A percentile compares a stretch with the other conserved stretches of the same genome.
phyloP scores from a whole-genome alignment of 2,329 filamentous ascomycete species.

The Cordyceps cicadae region DNA sequence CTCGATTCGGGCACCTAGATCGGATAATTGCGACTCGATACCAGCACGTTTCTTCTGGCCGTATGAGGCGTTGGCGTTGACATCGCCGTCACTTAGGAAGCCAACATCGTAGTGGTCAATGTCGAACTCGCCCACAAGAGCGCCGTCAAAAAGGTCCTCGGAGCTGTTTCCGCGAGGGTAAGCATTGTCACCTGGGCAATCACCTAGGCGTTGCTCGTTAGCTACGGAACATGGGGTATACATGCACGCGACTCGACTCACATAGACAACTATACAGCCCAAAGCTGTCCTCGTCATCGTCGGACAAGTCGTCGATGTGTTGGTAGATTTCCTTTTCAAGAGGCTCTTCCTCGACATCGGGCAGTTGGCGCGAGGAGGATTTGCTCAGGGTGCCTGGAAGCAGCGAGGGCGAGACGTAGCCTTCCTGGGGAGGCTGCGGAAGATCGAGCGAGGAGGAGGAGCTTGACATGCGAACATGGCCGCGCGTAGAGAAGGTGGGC shows the following conservation, averaged over 20 bases:
- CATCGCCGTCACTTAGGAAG: conserved; percentile 58
- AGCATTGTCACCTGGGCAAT: conserved; percentile 47
- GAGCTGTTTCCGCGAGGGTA: conserved; percentile 48
- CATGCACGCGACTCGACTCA: conserved; percentile 38
- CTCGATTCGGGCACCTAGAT: conserved; percentile 57
- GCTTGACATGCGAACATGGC: conserved; percentile 59
- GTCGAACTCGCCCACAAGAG: conserved; percentile 35
- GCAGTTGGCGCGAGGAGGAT: conserved; percentile 58
- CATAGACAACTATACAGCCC: conserved; percentile 63
- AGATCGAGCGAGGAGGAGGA: conserved; percentile 72
- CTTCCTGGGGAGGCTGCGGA: conserved; percentile 35
- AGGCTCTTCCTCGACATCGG: conserved; percentile 79
- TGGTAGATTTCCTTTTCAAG: conserved; percentile 58
- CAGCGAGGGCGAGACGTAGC: conserved; percentile 42
- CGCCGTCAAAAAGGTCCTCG: conserved; percentile 29
- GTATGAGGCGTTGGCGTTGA: conserved; percentile 33
- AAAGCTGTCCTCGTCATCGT: conserved; percentile 23
- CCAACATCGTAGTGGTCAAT: conserved; percentile 56
- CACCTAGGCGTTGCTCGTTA: conserved; percentile 21
- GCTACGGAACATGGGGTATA: conserved; percentile 14
- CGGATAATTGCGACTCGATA: conserved; percentile 52
- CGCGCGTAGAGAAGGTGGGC: conserved; percentile 58
- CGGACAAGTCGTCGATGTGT: conserved; percentile 33
- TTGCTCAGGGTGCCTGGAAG: conserved; percentile 24
- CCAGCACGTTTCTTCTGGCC: conserved; percentile 46